Base-by-base conservation (phyloP, 345 rosid species). In the Carallia brachiata region DNA sequence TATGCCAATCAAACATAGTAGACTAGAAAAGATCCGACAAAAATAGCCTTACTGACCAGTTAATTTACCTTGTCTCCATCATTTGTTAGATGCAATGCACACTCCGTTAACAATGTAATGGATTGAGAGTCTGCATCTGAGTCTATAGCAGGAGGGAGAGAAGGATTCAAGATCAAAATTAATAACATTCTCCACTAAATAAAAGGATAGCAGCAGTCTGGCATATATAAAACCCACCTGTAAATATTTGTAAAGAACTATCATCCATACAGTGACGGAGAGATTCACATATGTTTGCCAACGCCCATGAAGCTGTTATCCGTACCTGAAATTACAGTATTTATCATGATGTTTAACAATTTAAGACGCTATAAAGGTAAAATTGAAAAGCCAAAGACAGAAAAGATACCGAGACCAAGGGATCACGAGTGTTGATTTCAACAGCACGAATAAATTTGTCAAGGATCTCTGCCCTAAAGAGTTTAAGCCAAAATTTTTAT, bases 271-370 rank as follows among this genome's bases (percentile, higher is more conserved):
- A 87, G 80, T 78, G 87, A 66, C 82, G 85, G 61, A 94, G 71
- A 63, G 96, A 85, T 72, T 91, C 96, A 58, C 98, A 87, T 73
- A 91, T 72, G 84, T 91, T 91, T 69, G 98, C 98, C 86, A 90
- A 78, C 61, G 97, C 95, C 98, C 98, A 94, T 34, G 95, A 94
- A 63, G 96, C 88, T 70, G 96, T 84, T 71, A 94, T 83, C 32
- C 96, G 88, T 74, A 94, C 96, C 96, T 94, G 82, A 39, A 79
- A 70, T 69, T 71, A 71, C 55, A 67, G 63, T n/a, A 56, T 62
- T 60, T 64, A 44, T 7, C 72, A 17, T 67, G 72, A 77, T 39
- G 63, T 37, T 64, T 39, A 73, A 66, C 59, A 58, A 37, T 44
- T 60, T 36, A 75, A 68, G 34, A 65, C 63, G 70, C 19, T 58